Base-by-base conservation (phyloP, 2,329 filamentous ascomycete species). In the Fusarium beomiforme region DNA sequence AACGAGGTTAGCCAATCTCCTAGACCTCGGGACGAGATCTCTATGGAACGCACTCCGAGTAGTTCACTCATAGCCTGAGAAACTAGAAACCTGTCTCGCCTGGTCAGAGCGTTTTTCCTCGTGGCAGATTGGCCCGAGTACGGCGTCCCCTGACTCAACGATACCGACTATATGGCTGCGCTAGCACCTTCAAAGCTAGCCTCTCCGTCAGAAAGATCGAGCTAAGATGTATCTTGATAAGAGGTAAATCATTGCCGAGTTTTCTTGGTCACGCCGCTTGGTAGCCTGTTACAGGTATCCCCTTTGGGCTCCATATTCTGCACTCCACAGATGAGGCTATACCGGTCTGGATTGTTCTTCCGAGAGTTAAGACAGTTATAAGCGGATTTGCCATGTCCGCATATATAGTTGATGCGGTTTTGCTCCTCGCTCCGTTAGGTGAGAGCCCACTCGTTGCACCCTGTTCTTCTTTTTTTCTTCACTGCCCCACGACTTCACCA, bases 341-440 rank as follows among this genome's bases (percentile, higher is more conserved):
- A 49, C 49, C 13, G 24, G 59, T 64, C 49, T 64, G 49, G 62
- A 64, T 57, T 34, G 23, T 17, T 37, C 31, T 57, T 49, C 59
- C 36, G 24, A 5, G 17, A 36, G 19, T 8, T 24, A 50, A 47
- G 59, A 41, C 36, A 29, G 47, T 17, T 12, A 14, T 14, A 42
- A 36, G 36, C 42, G 36, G 41, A 34, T 44, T 47, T 31, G 23
- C 17, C 62, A 37, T 64, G 60, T 33, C 19, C 47, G 21, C 42
- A 42, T 64, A 64, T 64, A 64, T 64, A 64, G 29, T 36, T 19
- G 9, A 44, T 9, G 41, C 14, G 41, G 31, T 36, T 21, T 41
- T 66, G 42, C n/a, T 58, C 17, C 53, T 44, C 26, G n/a, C 16
- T 57, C 36, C 39, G 17, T 59, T 36, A 33, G 26, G 11, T 16